Percentiles rank a stretch among this genome's conserved stretches.
Conservation (phyloP, 2,329 filamentous ascomycete genomes). For the Fusarium sp. region DNA sequence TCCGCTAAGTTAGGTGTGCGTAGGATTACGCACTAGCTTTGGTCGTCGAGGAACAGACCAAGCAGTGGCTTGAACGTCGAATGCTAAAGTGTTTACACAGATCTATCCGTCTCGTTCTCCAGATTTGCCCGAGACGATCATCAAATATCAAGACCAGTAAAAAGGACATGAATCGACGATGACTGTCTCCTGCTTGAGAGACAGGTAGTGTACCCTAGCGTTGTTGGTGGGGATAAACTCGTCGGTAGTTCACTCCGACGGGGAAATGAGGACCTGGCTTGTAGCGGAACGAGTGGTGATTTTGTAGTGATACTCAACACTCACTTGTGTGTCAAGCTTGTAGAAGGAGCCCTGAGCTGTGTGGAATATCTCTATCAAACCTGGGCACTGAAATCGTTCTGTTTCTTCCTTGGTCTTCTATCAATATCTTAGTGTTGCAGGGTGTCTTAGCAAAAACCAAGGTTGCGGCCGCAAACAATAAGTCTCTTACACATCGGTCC, state of each 20-base stretch:
- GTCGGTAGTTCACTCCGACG: constrained; percentile 15
- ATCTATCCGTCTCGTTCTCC: background rate
- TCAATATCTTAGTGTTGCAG: constrained; percentile 26
- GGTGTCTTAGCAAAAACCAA: constrained; percentile 16
- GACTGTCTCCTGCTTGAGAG: background rate
- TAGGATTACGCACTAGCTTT: constrained; percentile 38
- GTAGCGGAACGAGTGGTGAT: background rate
- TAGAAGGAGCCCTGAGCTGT: background rate
- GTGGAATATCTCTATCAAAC: constrained; percentile 3
- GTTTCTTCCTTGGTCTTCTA: constrained; percentile 10
- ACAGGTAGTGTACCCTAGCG: background rate
- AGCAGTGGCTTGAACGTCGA: constrained; percentile 31
- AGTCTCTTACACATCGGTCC: constrained; percentile 44
- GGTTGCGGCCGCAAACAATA: constrained; percentile 31
- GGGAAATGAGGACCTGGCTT: constrained; percentile 1
- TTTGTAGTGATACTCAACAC: background rate
- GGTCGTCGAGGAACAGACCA: constrained; percentile 34
- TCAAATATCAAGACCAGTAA: too few species aligned
- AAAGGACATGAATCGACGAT: background rate
- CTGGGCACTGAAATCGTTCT: background rate
- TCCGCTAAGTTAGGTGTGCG: constrained; percentile 32
- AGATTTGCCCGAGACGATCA: background rate
- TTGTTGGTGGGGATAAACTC: constrained; percentile 33
- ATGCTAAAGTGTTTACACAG: constrained; percentile 1
- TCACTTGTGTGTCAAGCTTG: background rate